These are phyloP conservation scores for Schizosaccharomyces cryophilus DNA, from an alignment of 805 yeast species.

Conservation along the genomic window DNA sequence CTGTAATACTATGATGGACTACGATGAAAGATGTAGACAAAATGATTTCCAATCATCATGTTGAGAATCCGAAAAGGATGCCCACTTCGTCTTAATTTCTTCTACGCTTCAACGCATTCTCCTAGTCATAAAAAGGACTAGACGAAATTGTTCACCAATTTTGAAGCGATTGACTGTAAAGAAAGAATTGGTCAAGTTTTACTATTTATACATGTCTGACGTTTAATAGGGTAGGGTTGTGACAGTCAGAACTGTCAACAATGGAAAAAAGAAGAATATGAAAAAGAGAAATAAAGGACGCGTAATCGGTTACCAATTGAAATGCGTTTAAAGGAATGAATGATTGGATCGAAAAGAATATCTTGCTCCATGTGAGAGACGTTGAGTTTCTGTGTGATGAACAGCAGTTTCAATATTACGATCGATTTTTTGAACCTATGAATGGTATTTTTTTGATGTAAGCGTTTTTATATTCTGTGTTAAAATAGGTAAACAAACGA, in stretches of 20 bases:
- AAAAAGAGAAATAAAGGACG: no score
- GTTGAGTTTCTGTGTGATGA: no score
- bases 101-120: not conserved
- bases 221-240: not conserved
- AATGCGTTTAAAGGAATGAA: no score
- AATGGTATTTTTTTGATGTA: no score
- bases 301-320: no score
- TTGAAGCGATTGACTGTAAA: not conserved
- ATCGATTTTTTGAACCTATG: no score
- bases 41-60: constrained; percentile 1
- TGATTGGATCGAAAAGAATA: no score
- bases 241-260: not conserved
- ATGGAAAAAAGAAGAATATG: no score
- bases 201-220: not conserved
- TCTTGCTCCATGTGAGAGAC: no score
- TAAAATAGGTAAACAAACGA: no score
- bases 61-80: not conserved
- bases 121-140: not conserved
- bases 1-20: not conserved
- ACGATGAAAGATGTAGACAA: not conserved
- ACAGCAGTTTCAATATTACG: no score
- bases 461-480: no score
- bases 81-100: not conserved
- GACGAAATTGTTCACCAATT: not conserved
- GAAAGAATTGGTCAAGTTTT: not conserved